Base-by-base conservation (phyloP, 495 filamentous ascomycete genomes). In the Penicillium lividum region DNA sequence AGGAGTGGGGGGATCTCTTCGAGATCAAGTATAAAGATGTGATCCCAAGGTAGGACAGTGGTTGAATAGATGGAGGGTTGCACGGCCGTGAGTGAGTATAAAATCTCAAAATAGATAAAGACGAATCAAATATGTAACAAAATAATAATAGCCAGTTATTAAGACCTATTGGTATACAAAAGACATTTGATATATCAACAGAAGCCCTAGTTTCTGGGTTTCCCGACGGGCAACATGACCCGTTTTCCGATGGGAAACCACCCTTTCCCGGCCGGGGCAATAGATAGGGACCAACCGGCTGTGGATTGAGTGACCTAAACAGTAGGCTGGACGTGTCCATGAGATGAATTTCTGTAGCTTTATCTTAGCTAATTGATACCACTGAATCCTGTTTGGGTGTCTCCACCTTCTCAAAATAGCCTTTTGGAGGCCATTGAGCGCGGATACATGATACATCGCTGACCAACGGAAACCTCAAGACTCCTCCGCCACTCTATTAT, bases 201-300 rank as follows among this genome's bases (percentile, higher is more conserved):
- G 18, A 47, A 55, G 53, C 40, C 53, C 53, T 55, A 55, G 18
- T 54, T 53, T 45, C 22, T n/a, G 7, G 10, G 54, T 49, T 56
- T 56, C 40, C 54, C 54, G 54, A 49, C 54, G 54, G 54, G 54
- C 48, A 56, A 56, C 43, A n/a, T 45, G 28, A n/a, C n/a, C 40
- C 28, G 53, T 55, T 55, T 55, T 42, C 53, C 53, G 53, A 52
- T 40, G 38, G 38, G 15, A 40, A 40, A 40, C 38, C 13, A 5
- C n/a, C 13, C 13, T 40, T 40, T 40, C 38, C 38, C 38, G 38
- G 4, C 15, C 38, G 42, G 42, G 8, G 44, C 22, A 28, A 22
- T 18, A 47, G 44, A 47, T 47, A 40, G 38, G 38, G 38, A 15
- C 38, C 13, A 40, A 40, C 6, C 38, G 38, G n/a, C 38, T 15